A percentile compares a stretch with the other conserved stretches of the same genome.
Conservation (phyloP, 106 monocot genomes). For the Ottelia alismoides region DNA sequence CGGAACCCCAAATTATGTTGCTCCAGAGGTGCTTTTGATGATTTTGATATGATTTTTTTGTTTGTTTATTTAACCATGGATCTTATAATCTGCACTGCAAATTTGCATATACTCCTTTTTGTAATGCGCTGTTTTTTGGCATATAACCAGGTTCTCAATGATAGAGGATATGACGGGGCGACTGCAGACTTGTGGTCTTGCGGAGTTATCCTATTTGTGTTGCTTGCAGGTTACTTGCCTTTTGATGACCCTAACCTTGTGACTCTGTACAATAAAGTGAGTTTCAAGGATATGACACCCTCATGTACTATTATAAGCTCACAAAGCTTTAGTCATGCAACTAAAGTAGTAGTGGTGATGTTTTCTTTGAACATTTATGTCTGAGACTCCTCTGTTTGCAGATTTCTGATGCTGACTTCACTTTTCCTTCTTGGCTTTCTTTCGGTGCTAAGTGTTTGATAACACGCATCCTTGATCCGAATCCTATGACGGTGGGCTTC, state of each 20-base stretch:
- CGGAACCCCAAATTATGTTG: slow-evolving; percentile 91
- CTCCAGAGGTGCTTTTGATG: slow-evolving; percentile 54
- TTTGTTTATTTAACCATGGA: background rate
- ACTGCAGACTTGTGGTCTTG: slow-evolving; percentile 92
- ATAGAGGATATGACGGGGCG: slow-evolving; percentile 80
- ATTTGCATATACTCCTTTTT: no score
- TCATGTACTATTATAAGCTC: background rate
- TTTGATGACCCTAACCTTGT: slow-evolving; percentile 83
- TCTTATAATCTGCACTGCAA: background rate
- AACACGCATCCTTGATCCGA: slow-evolving; percentile 68
- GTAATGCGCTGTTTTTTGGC: no score
- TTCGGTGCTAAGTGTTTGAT: slow-evolving; percentile 62
- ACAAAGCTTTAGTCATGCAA: background rate
- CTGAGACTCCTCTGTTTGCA: slow-evolving; percentile 14
- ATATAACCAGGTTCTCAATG: slow-evolving; percentile 42
- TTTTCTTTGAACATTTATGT: no score
- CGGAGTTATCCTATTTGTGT: slow-evolving; percentile 79
- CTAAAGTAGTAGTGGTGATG: no score
- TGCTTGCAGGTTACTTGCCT: slow-evolving; percentile 94
- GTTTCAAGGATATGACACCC: slow-evolving; percentile 2
- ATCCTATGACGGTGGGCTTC: slow-evolving; percentile 81
- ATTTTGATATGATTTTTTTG: no score
- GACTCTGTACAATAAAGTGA: slow-evolving; percentile 75
- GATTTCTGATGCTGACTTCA: slow-evolving; percentile 68
- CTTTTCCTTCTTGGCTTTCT: slow-evolving; percentile 68